Conservation (phyloP, 768 basidiomycete species). For the Boletus insuetus region DNA sequence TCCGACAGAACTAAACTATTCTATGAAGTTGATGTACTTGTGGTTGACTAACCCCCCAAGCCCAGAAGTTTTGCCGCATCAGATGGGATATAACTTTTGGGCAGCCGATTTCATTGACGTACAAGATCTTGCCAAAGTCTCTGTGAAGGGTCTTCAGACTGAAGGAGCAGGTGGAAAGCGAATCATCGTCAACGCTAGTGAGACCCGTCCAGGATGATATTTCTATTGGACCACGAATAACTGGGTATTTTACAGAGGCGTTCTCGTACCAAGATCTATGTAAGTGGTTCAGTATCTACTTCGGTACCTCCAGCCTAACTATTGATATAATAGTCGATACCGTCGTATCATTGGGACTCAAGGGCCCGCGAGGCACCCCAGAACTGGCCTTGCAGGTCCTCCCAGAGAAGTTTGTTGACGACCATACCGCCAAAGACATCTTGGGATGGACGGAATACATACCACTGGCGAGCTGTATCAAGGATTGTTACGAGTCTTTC, state of each 20-base stretch:
- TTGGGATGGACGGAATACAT: constrained; percentile 1
- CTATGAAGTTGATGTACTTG: background rate
- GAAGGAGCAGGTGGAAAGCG: background rate
- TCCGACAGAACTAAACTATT: background rate
- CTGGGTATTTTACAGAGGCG: background rate
- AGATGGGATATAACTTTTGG: background rate
- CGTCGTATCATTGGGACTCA: background rate
- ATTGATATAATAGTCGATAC: background rate
- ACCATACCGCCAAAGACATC: background rate
- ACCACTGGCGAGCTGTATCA: background rate
- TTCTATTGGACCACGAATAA: background rate
- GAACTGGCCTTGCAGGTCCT: background rate
- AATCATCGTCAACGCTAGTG: background rate
- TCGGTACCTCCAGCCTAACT: background rate
- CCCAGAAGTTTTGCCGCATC: background rate
- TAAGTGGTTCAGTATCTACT: background rate
- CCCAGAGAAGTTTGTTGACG: background rate
- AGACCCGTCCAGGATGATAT: background rate
- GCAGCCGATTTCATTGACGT: background rate
- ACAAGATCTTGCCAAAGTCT: background rate
- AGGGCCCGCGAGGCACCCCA: background rate
- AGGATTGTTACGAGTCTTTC: background rate
- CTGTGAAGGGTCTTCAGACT: background rate
- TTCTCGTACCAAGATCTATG: background rate
- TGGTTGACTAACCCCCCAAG: background rate